Base-by-base conservation (phyloP, 805 yeast genomes). In the Starmerella ratchasimensis region DNA sequence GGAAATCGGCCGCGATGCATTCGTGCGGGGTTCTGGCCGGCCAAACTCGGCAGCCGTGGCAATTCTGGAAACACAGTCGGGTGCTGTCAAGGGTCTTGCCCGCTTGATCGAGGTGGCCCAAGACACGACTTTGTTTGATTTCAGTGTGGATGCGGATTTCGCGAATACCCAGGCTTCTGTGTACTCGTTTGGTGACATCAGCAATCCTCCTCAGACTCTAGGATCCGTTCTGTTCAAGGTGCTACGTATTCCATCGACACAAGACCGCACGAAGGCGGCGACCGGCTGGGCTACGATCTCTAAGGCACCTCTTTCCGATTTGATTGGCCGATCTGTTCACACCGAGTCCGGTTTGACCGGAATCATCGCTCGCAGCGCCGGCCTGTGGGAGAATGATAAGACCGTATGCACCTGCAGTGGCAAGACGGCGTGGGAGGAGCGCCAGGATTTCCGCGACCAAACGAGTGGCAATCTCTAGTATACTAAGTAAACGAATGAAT, bases 341-440 rank as follows among this genome's bases (percentile, higher is more conserved):
- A 34, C 45, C 4, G 30, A 20, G 13, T 33, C 41, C 6, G 45
- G 39, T 15, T 59, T 80, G 8, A 76, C 76, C 34, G 97, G 98
- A 22, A 94, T 88, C 18, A 73, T 90, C 54, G 97, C 97, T 1
- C 70, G 97, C 52, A 79, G 93, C 51, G 97, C 98, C 1, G 98
- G 98, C 13, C 80, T 75, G 19, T 90, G 97, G 96, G 94, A 88
- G 55, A 90, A 90, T 59, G 81, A 79, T 49, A 88, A 88, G 60
- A 75, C 75, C 42, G 93, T 88, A 2, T 88, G 98, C 59, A 76
- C 88, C 24, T 90, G 97, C 58, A 76, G 88, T 13, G 98, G 98
- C 14, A 83, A 84, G 65, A 81, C 94, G 0, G 73, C 88, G 19
- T 88, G 98, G 97, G 84, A 90, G 56, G 98, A 88, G 58, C 67